phyloP scores from a whole-genome alignment of 2,329 filamentous ascomycete genomes.

The Calonectria pteridis region DNA sequence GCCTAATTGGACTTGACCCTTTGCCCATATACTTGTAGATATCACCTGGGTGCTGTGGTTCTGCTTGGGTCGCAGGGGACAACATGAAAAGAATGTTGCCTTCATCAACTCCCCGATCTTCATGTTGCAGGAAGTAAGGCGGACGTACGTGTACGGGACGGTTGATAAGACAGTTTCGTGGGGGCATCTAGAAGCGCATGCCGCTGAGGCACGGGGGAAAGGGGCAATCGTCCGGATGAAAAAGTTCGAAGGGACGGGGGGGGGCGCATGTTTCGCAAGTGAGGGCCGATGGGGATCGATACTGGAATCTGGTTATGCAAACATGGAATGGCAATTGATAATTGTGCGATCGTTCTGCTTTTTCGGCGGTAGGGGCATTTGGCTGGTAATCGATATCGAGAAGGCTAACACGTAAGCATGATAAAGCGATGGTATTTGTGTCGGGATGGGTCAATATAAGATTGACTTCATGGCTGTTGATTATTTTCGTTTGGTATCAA shows the following conservation, averaged over 20 bases:
- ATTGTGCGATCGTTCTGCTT: not conserved
- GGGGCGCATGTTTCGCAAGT: slow-evolving; percentile 66
- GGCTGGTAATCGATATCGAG: not conserved
- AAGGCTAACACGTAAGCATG: not conserved
- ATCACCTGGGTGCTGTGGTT: slow-evolving; percentile 49
- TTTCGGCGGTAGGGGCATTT: not conserved
- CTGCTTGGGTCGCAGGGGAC: slow-evolving; percentile 44
- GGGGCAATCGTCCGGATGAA: slow-evolving; percentile 60
- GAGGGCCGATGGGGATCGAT: slow-evolving; percentile 59
- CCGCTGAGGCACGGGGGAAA: slow-evolving; percentile 51
- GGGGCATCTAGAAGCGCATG: slow-evolving; percentile 62
- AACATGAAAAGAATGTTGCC: slow-evolving; percentile 50
- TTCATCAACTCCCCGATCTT: slow-evolving; percentile 52
- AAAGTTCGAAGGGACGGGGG: slow-evolving; percentile 58
- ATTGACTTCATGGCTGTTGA: not conserved
- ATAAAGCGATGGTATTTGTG: not conserved
- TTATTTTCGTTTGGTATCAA: not conserved
- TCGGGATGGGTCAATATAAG: not conserved
- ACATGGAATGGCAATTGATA: slow-evolving; percentile 55
- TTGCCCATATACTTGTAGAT: slow-evolving; percentile 51
- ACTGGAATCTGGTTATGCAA: slow-evolving; percentile 62
- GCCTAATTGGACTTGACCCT: slow-evolving; percentile 49
- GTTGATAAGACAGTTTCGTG: slow-evolving; percentile 61
- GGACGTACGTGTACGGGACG: slow-evolving; percentile 66
- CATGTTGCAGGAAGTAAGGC: slow-evolving; percentile 54